phyloP scores from a whole-genome alignment of 768 basidiomycete species.

The Serendipita indica region DNA sequence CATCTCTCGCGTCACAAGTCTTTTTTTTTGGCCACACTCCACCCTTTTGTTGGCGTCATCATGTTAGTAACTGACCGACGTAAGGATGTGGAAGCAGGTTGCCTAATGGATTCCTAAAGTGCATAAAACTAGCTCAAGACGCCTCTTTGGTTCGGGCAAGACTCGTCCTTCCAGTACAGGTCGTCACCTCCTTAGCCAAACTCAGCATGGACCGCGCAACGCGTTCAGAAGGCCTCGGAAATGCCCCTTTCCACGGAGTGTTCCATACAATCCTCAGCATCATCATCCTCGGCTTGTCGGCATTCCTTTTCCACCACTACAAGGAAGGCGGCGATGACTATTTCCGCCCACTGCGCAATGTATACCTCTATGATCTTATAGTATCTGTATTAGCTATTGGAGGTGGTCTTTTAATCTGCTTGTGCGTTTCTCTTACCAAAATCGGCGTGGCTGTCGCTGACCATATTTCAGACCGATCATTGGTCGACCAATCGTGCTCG shows the following conservation, averaged over 20 bases:
- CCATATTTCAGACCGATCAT: not conserved
- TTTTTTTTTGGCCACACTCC: too few relatives aligned
- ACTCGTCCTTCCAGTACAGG: too few relatives aligned
- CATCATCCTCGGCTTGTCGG: constrained; percentile 67
- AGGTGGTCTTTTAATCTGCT: not conserved
- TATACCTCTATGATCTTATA: constrained; percentile 1
- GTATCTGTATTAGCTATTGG: not conserved
- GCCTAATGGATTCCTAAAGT: too few relatives aligned
- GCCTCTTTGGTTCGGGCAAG: too few relatives aligned
- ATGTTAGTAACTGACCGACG: too few relatives aligned
- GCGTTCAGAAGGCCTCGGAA: not conserved
- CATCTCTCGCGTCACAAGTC: too few relatives aligned
- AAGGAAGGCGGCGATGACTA: not conserved
- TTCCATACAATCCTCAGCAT: constrained; percentile 41
- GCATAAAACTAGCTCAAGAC: too few relatives aligned
- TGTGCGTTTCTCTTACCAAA: not conserved
- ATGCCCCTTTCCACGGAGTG: not conserved
- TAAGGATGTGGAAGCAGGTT: too few relatives aligned
- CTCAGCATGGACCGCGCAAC: not conserved
- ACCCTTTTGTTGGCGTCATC: too few relatives aligned
- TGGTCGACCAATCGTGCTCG: constrained; percentile 3
- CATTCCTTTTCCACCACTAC: constrained; percentile 16
- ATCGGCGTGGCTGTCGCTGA: not conserved
- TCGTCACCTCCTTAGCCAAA: too few relatives aligned
- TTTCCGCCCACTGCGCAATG: not conserved